Conservation (phyloP, 495 filamentous ascomycete species). For the Hypoxylon intermedium region DNA sequence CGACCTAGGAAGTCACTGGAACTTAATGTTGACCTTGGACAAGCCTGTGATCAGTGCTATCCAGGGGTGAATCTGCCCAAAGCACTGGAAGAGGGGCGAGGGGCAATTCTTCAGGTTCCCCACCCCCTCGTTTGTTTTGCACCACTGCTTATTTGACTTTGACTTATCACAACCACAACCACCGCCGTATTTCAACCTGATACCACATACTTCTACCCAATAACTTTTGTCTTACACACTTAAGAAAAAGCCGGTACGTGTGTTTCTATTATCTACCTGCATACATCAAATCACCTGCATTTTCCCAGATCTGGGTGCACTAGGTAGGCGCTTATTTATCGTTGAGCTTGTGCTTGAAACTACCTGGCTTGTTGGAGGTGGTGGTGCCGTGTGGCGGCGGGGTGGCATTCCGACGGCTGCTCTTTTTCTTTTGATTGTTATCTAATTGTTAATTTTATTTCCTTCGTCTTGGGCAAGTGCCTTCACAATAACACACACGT, state of each 20-base stretch:
- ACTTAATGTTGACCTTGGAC: conserved; percentile 1
- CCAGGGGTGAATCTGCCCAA: conserved; percentile 14
- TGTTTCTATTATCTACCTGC: conserved; percentile 17
- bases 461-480: not conserved
- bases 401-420: conserved; percentile 16
- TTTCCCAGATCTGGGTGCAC: conserved; percentile 21
- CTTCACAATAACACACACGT: not conserved
- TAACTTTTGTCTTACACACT: conserved; percentile 17
- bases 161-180: conserved; percentile 24
- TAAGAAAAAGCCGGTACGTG: conserved; percentile 23
- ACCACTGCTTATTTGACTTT: conserved; percentile 21
- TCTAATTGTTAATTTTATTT: not conserved
- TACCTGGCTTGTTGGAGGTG: not conserved
- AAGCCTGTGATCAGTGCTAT: not conserved
- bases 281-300: conserved; percentile 30
- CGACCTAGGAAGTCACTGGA: conserved; percentile 18
- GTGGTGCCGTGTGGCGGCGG: conserved; percentile 17
- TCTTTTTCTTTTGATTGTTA: not conserved
- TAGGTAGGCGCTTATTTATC: not conserved
- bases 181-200: conserved; percentile 38
- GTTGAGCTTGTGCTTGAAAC: not conserved
- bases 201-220: conserved; percentile 33
- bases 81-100: conserved; percentile 15
- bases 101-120: conserved; percentile 31
- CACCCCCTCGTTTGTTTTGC: conserved; percentile 35